A percentile compares a stretch with the other conserved stretches of the same genome.
Conservation (phyloP, 305 asterid genomes). For the Lippia alba region DNA sequence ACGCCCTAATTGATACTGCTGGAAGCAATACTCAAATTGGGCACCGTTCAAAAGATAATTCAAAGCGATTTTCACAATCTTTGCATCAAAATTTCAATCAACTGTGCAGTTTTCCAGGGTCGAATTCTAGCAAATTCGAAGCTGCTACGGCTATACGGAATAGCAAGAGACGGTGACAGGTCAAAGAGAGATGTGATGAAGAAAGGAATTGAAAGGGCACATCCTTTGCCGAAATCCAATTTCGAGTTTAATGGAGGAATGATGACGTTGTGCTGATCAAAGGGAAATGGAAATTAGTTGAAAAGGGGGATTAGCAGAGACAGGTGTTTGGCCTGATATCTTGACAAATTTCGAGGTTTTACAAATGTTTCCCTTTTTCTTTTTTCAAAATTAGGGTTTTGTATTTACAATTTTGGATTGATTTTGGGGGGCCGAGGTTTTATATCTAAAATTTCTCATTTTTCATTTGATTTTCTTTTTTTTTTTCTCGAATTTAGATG, state of each 20-base stretch:
- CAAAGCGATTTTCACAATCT: not conserved
- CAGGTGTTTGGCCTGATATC: constrained; percentile 26
- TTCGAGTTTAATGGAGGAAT: constrained; percentile 11
- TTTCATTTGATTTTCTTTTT: no score
- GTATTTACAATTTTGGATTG: not conserved
- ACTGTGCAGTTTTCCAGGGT: not conserved
- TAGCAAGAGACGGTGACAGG: constrained; percentile 12
- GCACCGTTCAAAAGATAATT: not conserved
- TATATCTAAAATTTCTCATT: no score
- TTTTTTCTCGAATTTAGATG: no score
- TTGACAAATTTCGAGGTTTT: constrained; percentile 19
- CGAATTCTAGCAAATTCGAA: constrained; percentile 1
- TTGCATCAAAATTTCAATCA: constrained; percentile 14
- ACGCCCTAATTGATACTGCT: constrained; percentile 21
- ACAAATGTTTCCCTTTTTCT: not conserved
- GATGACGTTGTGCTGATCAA: constrained; percentile 9
- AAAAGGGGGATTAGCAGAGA: constrained; percentile 12
- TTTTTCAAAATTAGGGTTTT: constrained; percentile 17
- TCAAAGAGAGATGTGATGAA: constrained; percentile 13
- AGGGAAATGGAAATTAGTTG: constrained; percentile 8
- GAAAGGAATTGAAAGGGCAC: constrained; percentile 25
- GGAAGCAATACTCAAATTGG: constrained; percentile 17
- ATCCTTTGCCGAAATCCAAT: constrained; percentile 36
- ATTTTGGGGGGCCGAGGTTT: no score
- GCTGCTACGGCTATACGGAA: constrained; percentile 15